These are phyloP conservation scores for Cryptococcus sp. DNA, from an alignment of 1,284 basidiomycete genomes.

Conservation along the genomic window DNA sequence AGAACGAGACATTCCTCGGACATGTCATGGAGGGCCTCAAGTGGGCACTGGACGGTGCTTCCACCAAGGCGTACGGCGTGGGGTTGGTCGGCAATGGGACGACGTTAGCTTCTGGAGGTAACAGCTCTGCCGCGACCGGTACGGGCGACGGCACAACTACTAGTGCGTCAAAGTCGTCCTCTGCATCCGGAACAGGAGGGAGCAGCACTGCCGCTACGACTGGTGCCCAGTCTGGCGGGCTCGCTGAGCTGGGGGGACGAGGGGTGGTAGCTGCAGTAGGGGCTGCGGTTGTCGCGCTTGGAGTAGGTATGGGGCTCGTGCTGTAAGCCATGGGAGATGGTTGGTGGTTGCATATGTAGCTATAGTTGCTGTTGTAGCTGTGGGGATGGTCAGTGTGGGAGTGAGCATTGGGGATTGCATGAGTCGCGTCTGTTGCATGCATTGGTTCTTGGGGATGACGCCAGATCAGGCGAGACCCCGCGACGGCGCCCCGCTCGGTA, in stretches of 20 bases:
- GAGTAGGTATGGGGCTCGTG: constrained; percentile 5
- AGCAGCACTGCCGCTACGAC: too few relatives aligned
- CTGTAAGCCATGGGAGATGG: neutral
- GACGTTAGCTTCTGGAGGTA: neutral
- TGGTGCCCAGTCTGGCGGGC: too few relatives aligned
- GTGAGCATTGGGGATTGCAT: neutral
- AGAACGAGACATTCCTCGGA: constrained; percentile 62
- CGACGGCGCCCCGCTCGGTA: neutral
- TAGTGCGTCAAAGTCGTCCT: neutral
- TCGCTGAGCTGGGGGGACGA: too few relatives aligned
- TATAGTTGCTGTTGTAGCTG: neutral
- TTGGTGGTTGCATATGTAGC: too few relatives aligned
- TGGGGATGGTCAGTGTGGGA: neutral
- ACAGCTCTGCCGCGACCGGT: neutral
- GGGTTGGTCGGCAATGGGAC: constrained; percentile 41
- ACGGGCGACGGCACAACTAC: neutral
- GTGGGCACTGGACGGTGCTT: constrained; percentile 62
- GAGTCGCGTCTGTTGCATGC: neutral
- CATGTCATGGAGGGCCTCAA: constrained; percentile 70
- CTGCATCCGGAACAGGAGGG: neutral
- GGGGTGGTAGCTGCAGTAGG: too few relatives aligned
- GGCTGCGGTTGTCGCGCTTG: too few relatives aligned
- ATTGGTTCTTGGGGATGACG: neutral
- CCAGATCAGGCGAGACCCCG: neutral
- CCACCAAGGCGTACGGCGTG: constrained; percentile 42